These are phyloP conservation scores for Talaromyces islandicus DNA, from an alignment of 2,329 filamentous ascomycete species.

Conservation along the genomic window DNA sequence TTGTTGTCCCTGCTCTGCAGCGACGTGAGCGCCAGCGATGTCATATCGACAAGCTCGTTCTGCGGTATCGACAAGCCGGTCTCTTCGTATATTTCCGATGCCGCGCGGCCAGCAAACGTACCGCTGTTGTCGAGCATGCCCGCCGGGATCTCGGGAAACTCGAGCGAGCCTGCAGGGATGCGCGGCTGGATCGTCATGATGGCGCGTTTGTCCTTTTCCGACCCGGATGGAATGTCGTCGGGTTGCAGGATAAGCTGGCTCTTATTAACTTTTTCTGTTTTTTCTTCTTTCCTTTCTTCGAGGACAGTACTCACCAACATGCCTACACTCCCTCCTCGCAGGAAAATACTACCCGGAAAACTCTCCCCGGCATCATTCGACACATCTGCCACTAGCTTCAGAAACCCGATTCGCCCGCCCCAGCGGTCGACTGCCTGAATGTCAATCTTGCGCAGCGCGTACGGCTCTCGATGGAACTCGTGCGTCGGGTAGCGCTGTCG, in stretches of 20 bases:
- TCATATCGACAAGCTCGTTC: slow-evolving; percentile 50
- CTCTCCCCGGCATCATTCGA: slow-evolving; percentile 46
- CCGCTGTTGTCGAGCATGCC: slow-evolving; percentile 55
- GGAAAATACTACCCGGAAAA: slow-evolving; percentile 52
- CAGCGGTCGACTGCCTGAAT: slow-evolving; percentile 52
- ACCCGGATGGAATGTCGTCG: slow-evolving; percentile 37
- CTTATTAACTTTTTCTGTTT: not conserved
- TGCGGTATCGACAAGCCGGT: slow-evolving; percentile 47
- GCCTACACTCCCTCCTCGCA: slow-evolving; percentile 53
- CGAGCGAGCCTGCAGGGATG: slow-evolving; percentile 50
- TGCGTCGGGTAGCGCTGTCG: slow-evolving; percentile 42
- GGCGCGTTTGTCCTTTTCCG: slow-evolving; percentile 41
- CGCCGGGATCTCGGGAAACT: slow-evolving; percentile 53
- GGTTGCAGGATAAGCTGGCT: slow-evolving; percentile 50
- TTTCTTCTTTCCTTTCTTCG: not conserved
- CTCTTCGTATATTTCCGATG: slow-evolving; percentile 54
- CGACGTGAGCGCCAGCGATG: slow-evolving; percentile 39
- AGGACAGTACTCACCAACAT: slow-evolving; percentile 47
- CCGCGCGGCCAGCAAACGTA: slow-evolving; percentile 50
- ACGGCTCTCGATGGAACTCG: slow-evolving; percentile 48
- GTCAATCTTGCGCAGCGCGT: slow-evolving; percentile 46
- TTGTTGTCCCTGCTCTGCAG: slow-evolving; percentile 8
- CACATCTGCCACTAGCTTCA: slow-evolving; percentile 52
- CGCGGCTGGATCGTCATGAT: slow-evolving; percentile 54
- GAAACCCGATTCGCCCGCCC: slow-evolving; percentile 46